A percentile compares a stretch with the other conserved stretches of the same genome.
Evolutionary conservation across 345 rosid species (phyloP).

Genomic region (Xanthoceras sorbifolium): DNA sequence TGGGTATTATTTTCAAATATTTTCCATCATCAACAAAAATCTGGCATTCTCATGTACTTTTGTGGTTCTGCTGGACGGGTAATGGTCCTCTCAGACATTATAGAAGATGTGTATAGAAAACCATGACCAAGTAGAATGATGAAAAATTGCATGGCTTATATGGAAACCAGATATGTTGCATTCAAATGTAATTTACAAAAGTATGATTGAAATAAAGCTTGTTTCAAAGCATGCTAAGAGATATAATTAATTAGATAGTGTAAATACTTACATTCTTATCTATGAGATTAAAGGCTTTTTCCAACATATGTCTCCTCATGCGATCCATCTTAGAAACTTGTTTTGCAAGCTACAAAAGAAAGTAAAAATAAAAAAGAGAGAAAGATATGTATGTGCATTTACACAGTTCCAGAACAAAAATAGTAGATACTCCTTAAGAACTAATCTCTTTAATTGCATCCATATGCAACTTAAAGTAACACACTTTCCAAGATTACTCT

Average conservation of each 20-base stretch:
- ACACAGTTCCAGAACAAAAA: neutral
- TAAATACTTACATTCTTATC: slow-evolving; percentile 67
- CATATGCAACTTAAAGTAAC: neutral
- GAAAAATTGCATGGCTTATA: slow-evolving; percentile 2
- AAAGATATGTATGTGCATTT: slow-evolving; percentile 11
- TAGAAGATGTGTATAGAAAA: no score
- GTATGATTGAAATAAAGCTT: slow-evolving; percentile 5
- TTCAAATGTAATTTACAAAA: slow-evolving; percentile 1
- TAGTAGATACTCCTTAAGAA: neutral
- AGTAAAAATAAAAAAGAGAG: neutral
- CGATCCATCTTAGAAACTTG: slow-evolving; percentile 83
- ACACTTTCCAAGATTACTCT: neutral
- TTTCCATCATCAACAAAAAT: neutral
- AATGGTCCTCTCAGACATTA: neutral
- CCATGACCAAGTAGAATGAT: slow-evolving; percentile 5
- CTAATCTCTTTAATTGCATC: neutral
- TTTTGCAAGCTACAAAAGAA: slow-evolving; percentile 65
- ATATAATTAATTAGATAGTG: slow-evolving; percentile 13
- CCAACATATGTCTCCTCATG: slow-evolving; percentile 62
- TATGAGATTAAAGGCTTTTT: slow-evolving; percentile 78
- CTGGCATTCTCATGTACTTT: neutral
- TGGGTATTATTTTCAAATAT: neutral
- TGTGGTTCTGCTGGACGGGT: neutral
- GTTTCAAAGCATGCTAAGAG: slow-evolving; percentile 17
- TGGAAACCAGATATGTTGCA: slow-evolving; percentile 9